Base-by-base conservation (phyloP, 2,329 filamentous ascomycete species). In the Ophiostoma tasmaniense region DNA sequence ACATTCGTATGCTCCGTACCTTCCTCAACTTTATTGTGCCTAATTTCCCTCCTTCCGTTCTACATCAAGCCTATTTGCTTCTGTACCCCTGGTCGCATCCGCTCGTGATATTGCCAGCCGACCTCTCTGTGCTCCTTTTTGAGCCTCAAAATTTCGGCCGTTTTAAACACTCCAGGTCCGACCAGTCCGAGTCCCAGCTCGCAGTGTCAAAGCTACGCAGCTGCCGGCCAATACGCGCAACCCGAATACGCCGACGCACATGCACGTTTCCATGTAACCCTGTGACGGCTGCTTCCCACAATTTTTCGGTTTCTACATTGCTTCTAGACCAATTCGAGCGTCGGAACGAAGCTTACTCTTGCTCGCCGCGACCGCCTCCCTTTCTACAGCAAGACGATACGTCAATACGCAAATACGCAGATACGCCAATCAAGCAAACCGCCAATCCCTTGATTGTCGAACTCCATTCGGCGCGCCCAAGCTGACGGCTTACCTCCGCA, bases 221-320 rank as follows among this genome's bases (percentile, higher is more conserved):
- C 55, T 61, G 20, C 33, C 61, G 61, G 61, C 61, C 33, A 37
- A n/a, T 37, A 37, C 33, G 33, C 30, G 7, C n/a, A 39, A 37
- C 20, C 61, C 61, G 61, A 64, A 39, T 64, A 64, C 61, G 61
- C 61, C 61, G 30, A 64, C 61, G 61, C 61, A 64, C 61, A 64
- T 64, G 61, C 61, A 64, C 33, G 30, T 22, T 33, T 22, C 61
- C 33, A 64, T 64, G 61, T 64, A 64, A 64, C 61, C 61, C 33
- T 37, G 61, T 64, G 61, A 37, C 61, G 61, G 30, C 61, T 22
- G 33, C 20, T 64, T 37, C 33, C 61, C 33, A 64, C 61, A 39
- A n/a, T 64, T 61, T 30, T 20, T 61, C 25, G 22, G 55, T 22
- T 25, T 55, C 50, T 55, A 25, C 50, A 25, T 55, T 7, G 50